A percentile compares a stretch with the other conserved stretches of the same genome.
Evolutionary conservation across 257 asterid genomes (phyloP).

Genomic region (Euphrasia confusa): DNA sequence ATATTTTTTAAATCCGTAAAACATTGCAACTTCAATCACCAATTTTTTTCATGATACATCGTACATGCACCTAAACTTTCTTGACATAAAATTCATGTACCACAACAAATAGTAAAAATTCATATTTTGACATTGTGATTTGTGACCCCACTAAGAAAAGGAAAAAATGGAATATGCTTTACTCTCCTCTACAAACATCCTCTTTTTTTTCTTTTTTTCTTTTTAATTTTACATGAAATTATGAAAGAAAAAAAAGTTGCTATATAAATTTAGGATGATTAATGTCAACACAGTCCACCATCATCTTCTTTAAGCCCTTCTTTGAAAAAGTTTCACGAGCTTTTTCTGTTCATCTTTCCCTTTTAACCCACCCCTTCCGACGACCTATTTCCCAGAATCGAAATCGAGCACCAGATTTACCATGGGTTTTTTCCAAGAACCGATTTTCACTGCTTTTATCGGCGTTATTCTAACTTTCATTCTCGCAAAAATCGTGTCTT

Average conservation of each 20-base stretch:
- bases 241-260: too few relatives aligned
- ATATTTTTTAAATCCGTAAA: too few relatives aligned
- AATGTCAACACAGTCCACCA: conserved; percentile 17
- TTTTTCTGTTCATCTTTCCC: too few relatives aligned
- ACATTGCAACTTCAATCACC: too few relatives aligned
- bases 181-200: conserved; percentile 30
- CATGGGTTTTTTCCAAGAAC: conserved; percentile 52
- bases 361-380: conserved; percentile 16
- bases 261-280: conserved; percentile 11
- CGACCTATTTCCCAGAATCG: not conserved
- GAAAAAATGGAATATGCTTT: conserved; percentile 73
- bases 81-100: too few relatives aligned
- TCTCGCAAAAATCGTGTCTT: conserved; percentile 45
- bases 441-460: conserved; percentile 36
- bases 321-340: conserved; percentile 16
- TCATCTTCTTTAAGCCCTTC: conserved; percentile 25
- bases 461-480: conserved; percentile 38
- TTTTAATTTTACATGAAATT: not conserved
- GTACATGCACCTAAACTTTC: too few relatives aligned
- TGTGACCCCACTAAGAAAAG: not conserved
- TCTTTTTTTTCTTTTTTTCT: conserved; percentile 27
- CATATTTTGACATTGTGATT: too few relatives aligned
- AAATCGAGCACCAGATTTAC: conserved; percentile 8
- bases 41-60: too few relatives aligned
- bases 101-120: too few relatives aligned